Evolutionary conservation across 805 yeast species (phyloP).

Genomic region (Cyberlindnera nakhonratchasimensis): DNA sequence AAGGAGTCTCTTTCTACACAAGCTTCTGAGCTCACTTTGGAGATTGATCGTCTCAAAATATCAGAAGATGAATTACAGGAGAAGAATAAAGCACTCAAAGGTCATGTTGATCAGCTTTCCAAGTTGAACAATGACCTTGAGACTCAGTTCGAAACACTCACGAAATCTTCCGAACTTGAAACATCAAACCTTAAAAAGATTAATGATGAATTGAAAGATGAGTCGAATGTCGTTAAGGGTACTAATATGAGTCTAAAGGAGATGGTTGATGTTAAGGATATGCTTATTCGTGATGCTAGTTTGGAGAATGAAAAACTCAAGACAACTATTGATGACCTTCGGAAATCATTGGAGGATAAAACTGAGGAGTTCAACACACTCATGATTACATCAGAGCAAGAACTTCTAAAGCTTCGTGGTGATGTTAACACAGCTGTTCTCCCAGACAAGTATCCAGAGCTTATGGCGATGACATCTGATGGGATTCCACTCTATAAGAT

Average conservation of each 20-base stretch:
- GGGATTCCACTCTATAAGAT: conserved; percentile 18
- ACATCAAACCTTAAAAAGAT: conserved; percentile 2
- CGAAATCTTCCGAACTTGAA: conserved; percentile 1
- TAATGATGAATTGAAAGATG: conserved; percentile 12
- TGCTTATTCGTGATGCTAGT: not conserved
- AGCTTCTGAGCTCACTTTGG: not conserved
- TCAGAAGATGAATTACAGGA: not conserved
- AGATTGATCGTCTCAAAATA: not conserved
- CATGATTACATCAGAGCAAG: conserved; percentile 5
- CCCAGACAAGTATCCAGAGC: conserved; percentile 28
- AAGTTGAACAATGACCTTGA: not conserved
- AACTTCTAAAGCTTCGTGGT: conserved; percentile 22
- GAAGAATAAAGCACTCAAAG: not conserved
- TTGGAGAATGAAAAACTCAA: not conserved
- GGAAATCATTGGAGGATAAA: not conserved
- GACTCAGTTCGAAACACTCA: not conserved
- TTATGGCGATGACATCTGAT: conserved; percentile 15
- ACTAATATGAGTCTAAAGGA: conserved; percentile 16
- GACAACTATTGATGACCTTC: conserved; percentile 8
- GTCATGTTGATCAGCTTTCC: not conserved
- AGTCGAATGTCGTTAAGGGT: conserved; percentile 9
- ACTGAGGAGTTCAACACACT: conserved; percentile 1
- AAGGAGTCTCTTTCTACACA: not conserved
- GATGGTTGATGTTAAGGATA: conserved; percentile 14
- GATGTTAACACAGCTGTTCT: conserved; percentile 23